These are phyloP conservation scores for Neonectria sp. DNA, from an alignment of 2,329 filamentous ascomycete genomes.

Conservation along the genomic window DNA sequence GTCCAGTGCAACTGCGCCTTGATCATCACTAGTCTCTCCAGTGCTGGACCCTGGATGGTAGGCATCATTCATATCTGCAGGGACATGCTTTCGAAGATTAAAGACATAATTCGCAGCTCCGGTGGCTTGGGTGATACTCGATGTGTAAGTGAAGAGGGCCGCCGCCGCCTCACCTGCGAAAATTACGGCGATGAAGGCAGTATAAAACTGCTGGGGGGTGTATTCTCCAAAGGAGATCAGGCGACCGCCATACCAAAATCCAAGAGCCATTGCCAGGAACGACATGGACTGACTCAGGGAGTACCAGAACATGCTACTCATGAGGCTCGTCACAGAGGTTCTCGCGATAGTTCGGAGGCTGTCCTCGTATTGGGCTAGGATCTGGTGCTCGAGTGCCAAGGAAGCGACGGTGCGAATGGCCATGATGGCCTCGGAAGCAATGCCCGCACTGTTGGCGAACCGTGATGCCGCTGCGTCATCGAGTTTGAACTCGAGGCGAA, in stretches of 20 bases:
- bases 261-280: slow-evolving; percentile 51
- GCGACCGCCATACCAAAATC: slow-evolving; percentile 51
- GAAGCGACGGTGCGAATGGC: slow-evolving; percentile 57
- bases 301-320: slow-evolving; percentile 51
- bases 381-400: slow-evolving; percentile 55
- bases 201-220: background rate
- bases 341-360: slow-evolving; percentile 32
- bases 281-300: slow-evolving; percentile 52
- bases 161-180: slow-evolving; percentile 10
- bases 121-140: slow-evolving; percentile 64
- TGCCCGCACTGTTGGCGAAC: slow-evolving; percentile 52
- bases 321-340: slow-evolving; percentile 27
- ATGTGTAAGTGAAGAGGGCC: slow-evolving; percentile 19
- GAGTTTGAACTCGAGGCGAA: slow-evolving; percentile 60
- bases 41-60: background rate
- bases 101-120: slow-evolving; percentile 63
- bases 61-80: slow-evolving; percentile 3
- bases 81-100: slow-evolving; percentile 52
- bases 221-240: background rate
- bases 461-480: slow-evolving; percentile 54
- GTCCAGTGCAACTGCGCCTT: slow-evolving; percentile 50
- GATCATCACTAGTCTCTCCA: too few relatives aligned
- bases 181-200: slow-evolving; percentile 52
- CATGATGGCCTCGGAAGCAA: slow-evolving; percentile 58
- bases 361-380: slow-evolving; percentile 49